Percentiles rank a stretch among this genome's conserved stretches.
phyloP scores from a whole-genome alignment of 2,329 filamentous ascomycete species.

The Ascomycota sp. region DNA sequence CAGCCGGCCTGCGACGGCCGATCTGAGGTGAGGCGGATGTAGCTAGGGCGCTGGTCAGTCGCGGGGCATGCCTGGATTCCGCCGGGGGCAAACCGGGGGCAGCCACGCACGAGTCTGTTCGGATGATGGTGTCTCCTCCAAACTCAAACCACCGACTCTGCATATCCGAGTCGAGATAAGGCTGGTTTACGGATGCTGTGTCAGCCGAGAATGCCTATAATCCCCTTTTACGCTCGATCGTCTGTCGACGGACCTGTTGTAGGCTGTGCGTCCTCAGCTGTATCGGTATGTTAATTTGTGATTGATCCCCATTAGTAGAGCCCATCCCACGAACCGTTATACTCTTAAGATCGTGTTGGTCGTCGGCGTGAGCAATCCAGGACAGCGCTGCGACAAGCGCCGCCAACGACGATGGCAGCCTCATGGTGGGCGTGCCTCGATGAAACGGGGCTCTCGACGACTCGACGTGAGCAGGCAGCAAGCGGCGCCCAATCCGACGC shows the following conservation, averaged over 20 bases:
- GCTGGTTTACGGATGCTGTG: slow-evolving; percentile 24
- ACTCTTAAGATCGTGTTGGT: slow-evolving; percentile 27
- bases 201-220: slow-evolving; percentile 2
- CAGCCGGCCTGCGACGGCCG: slow-evolving; percentile 76
- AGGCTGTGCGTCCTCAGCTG: slow-evolving; percentile 76
- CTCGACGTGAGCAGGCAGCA: too few species aligned
- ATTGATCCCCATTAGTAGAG: too few species aligned
- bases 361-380: slow-evolving; percentile 25
- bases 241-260: slow-evolving; percentile 37
- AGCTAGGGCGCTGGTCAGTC: slow-evolving; percentile 27
- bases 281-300: slow-evolving; percentile 3
- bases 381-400: slow-evolving; percentile 26
- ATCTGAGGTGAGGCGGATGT: slow-evolving; percentile 81
- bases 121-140: slow-evolving; percentile 78
- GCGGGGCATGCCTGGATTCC: neutral
- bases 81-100: neutral
- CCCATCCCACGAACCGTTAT: slow-evolving; percentile 21
- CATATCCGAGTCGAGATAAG: slow-evolving; percentile 94
- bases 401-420: slow-evolving; percentile 23
- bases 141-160: slow-evolving; percentile 98
- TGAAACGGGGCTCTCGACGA: too few species aligned
- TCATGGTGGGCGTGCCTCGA: slow-evolving; percentile 15
- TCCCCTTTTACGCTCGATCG: neutral
- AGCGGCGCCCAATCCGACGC: too few species aligned
- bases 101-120: slow-evolving; percentile 38